A percentile compares a stretch with the other conserved stretches of the same genome.
These are phyloP conservation scores for Scheffersomyces lignicola DNA, from an alignment of 1,139 yeast species.

Conservation along the genomic window DNA sequence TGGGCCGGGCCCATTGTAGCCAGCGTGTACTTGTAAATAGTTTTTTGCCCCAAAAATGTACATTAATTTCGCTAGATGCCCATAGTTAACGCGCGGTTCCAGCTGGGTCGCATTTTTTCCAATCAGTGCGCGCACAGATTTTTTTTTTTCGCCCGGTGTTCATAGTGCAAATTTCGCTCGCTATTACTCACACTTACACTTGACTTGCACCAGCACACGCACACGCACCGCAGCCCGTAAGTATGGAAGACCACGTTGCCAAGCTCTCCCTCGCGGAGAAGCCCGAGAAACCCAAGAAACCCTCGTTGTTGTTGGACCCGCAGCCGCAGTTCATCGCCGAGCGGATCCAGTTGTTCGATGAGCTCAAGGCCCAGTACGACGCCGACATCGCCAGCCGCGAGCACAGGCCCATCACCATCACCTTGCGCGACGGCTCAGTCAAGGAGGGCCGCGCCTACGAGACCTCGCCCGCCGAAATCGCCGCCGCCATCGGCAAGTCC, in stretches of 20 bases:
- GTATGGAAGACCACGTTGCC: conserved; percentile 40
- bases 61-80: too few species aligned
- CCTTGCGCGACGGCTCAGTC: conserved; percentile 81
- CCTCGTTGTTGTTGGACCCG: conserved; percentile 58
- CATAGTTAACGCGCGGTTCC: too few species aligned
- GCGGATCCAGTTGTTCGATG: conserved; percentile 77
- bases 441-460: conserved; percentile 85
- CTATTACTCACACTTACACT: too few species aligned
- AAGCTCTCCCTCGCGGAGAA: conserved; percentile 46
- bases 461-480: conserved; percentile 86
- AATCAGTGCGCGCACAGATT: too few species aligned
- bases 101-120: too few species aligned
- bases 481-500: conserved; percentile 81
- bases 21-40: too few species aligned
- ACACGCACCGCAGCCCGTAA: too few species aligned
- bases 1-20: too few species aligned
- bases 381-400: conserved; percentile 65
- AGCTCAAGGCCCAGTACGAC: conserved; percentile 76
- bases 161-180: too few species aligned
- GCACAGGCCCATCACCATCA: conserved; percentile 64
- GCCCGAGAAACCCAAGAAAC: conserved; percentile 18
- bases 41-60: too few species aligned
- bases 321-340: conserved; percentile 80
- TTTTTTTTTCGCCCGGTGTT: too few species aligned
- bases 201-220: too few species aligned